phyloP scores from a whole-genome alignment of 768 basidiomycete species.

The Lentinus tigrinus region DNA sequence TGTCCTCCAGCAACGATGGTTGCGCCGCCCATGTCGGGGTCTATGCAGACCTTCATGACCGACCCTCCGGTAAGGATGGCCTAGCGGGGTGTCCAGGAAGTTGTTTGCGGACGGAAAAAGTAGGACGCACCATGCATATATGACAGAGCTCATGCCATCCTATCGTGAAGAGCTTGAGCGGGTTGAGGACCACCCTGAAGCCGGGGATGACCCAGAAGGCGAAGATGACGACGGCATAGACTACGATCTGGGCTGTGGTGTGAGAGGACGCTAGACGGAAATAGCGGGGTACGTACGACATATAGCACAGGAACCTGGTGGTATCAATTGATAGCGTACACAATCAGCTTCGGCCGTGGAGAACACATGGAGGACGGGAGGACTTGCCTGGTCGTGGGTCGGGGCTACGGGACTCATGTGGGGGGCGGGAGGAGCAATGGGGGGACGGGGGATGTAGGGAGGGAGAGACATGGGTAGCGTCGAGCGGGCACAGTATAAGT shows the following conservation, averaged over 20 bases:
- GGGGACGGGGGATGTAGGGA: constrained; percentile 34
- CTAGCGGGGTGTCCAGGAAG: constrained; percentile 35
- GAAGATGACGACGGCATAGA: constrained; percentile 83
- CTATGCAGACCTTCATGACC: constrained; percentile 78
- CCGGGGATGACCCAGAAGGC: constrained; percentile 88
- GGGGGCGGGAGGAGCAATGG: constrained; percentile 28
- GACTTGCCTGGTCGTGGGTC: constrained; percentile 69
- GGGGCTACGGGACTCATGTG: constrained; percentile 51
- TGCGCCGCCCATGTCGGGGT: constrained; percentile 77
- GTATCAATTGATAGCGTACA: constrained; percentile 2
- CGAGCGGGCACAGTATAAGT: constrained; percentile 15
- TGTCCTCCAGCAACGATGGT: constrained; percentile 77
- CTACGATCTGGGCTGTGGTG: constrained; percentile 57
- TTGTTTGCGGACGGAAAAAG: constrained; percentile 2
- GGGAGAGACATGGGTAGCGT: constrained; percentile 28
- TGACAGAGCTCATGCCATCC: constrained; percentile 90
- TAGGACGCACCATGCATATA: constrained; percentile 60
- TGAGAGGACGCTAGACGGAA: not conserved
- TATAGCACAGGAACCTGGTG: constrained; percentile 70
- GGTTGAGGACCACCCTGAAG: constrained; percentile 74
- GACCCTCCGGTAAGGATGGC: constrained; percentile 79
- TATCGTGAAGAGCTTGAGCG: constrained; percentile 84
- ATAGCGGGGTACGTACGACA: constrained; percentile 50
- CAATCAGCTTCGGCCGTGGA: constrained; percentile 18
- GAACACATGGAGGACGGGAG: constrained; percentile 16